Conservation (phyloP, 805 yeast genomes). For the Ogataea dorogensis region DNA sequence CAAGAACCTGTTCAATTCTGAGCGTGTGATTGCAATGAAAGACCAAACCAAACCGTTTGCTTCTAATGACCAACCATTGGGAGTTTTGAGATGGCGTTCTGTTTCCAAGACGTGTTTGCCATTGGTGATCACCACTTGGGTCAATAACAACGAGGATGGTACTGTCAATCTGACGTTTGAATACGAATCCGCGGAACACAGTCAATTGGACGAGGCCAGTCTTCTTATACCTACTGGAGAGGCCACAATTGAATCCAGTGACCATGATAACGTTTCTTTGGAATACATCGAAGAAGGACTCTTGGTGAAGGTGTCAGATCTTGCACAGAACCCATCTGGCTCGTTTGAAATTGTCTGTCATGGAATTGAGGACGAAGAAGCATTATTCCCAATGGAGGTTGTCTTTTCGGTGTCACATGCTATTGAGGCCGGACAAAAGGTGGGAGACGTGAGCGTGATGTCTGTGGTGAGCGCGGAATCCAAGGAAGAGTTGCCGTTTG, state of each 20-base stretch:
- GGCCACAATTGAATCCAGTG: slow-evolving; percentile 52
- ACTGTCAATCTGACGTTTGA: slow-evolving; percentile 79
- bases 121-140: slow-evolving; percentile 81
- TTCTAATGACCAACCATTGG: slow-evolving; percentile 82
- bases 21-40: slow-evolving; percentile 65
- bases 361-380: slow-evolving; percentile 68
- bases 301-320: slow-evolving; percentile 57
- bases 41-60: slow-evolving; percentile 84
- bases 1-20: slow-evolving; percentile 59
- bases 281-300: slow-evolving; percentile 68
- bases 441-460: slow-evolving; percentile 64
- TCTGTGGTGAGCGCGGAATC: slow-evolving; percentile 53
- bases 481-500: slow-evolving; percentile 61
- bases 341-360: slow-evolving; percentile 78
- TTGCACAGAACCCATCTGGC: slow-evolving; percentile 54
- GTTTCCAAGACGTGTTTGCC: slow-evolving; percentile 61
- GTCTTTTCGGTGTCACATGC: slow-evolving; percentile 47
- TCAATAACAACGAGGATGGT: slow-evolving; percentile 57
- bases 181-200: slow-evolving; percentile 65
- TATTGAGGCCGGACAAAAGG: slow-evolving; percentile 30
- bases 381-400: slow-evolving; percentile 84
- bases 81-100: slow-evolving; percentile 91
- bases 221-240: slow-evolving; percentile 66
- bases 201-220: slow-evolving; percentile 51
- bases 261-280: slow-evolving; percentile 52